A percentile compares a stretch with the other conserved stretches of the same genome.
phyloP scores from a whole-genome alignment of 2,329 filamentous ascomycete genomes.

The Fonsecaea pugnacius region DNA sequence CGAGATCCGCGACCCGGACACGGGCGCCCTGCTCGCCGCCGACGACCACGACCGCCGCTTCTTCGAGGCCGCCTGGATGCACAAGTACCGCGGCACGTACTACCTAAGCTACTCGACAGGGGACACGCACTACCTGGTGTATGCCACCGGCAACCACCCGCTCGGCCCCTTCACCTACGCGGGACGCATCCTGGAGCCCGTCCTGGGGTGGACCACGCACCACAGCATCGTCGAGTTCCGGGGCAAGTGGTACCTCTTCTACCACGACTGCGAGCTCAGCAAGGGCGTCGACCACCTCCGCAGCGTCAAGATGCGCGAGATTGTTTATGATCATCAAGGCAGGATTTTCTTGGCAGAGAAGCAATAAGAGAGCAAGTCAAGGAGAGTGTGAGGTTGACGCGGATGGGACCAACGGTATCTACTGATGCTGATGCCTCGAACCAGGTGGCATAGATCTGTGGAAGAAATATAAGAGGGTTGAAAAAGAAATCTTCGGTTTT shows the following conservation, averaged over 20 bases:
- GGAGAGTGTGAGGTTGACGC: not conserved
- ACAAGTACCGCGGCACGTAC: conserved; percentile 71
- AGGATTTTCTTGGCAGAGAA: conserved; percentile 29
- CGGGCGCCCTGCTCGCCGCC: conserved; percentile 62
- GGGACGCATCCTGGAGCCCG: conserved; percentile 73
- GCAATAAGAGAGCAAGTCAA: conserved; percentile 16
- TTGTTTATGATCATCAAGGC: conserved; percentile 44
- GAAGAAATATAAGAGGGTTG: too few species aligned
- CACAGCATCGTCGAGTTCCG: conserved; percentile 76
- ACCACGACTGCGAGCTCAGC: conserved; percentile 74
- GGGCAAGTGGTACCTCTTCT: conserved; percentile 74
- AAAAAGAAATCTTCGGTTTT: too few species aligned
- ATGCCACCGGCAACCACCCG: conserved; percentile 68
- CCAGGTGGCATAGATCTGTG: too few species aligned
- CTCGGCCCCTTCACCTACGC: conserved; percentile 74
- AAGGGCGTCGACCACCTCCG: conserved; percentile 72
- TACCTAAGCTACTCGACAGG: conserved; percentile 80
- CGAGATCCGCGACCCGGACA: conserved; percentile 66
- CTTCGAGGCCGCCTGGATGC: conserved; percentile 81
- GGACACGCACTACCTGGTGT: conserved; percentile 75
- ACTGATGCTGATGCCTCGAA: too few species aligned
- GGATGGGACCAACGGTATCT: not conserved
- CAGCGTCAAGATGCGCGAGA: conserved; percentile 74
- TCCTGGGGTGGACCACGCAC: conserved; percentile 80
- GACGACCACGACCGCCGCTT: conserved; percentile 75